A percentile compares a stretch with the other conserved stretches of the same genome.
Evolutionary conservation across 768 basidiomycete species (phyloP).

Genomic region (Lactarius sanguifluus): DNA sequence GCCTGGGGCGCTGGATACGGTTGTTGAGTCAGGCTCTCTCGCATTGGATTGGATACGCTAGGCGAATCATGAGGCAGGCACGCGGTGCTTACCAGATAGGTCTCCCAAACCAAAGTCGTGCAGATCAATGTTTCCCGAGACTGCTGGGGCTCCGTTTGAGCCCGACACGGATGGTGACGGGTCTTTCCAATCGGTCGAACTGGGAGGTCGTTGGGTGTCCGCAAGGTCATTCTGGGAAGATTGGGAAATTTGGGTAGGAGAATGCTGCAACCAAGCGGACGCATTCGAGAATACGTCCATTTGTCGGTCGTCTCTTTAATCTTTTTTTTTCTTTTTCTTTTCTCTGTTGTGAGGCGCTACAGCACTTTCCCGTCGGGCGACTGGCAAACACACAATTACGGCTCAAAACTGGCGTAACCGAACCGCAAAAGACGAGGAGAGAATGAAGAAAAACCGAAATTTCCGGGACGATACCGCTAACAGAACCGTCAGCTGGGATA

Average conservation of each 20-base stretch:
- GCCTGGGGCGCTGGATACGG: slow-evolving; percentile 39
- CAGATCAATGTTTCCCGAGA: slow-evolving; percentile 35
- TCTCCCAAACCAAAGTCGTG: slow-evolving; percentile 30
- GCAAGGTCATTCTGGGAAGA: slow-evolving; percentile 22
- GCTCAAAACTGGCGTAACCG: slow-evolving; percentile 27
- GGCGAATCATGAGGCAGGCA: slow-evolving; percentile 16
- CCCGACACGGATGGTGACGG: slow-evolving; percentile 33
- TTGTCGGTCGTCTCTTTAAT: slow-evolving; percentile 45
- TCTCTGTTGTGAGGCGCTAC: slow-evolving; percentile 38
- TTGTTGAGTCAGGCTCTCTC: slow-evolving; percentile 20
- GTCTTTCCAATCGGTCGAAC: slow-evolving; percentile 40
- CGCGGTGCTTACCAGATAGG: slow-evolving; percentile 29
- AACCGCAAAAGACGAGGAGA: slow-evolving; percentile 28
- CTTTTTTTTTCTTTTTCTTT: slow-evolving; percentile 42
- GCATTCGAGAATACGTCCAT: slow-evolving; percentile 47
- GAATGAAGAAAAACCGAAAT: slow-evolving; percentile 24
- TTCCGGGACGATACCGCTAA: slow-evolving; percentile 27
- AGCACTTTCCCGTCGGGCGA: slow-evolving; percentile 25
- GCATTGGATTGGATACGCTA: slow-evolving; percentile 1
- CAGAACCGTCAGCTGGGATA: slow-evolving; percentile 27
- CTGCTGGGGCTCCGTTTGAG: slow-evolving; percentile 33
- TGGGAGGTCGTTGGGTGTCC: slow-evolving; percentile 34
- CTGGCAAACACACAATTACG: slow-evolving; percentile 30
- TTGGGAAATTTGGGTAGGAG: slow-evolving; percentile 32
- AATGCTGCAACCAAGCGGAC: slow-evolving; percentile 43